phyloP scores from a whole-genome alignment of 495 filamentous ascomycete genomes.

The Trichoderma virens region DNA sequence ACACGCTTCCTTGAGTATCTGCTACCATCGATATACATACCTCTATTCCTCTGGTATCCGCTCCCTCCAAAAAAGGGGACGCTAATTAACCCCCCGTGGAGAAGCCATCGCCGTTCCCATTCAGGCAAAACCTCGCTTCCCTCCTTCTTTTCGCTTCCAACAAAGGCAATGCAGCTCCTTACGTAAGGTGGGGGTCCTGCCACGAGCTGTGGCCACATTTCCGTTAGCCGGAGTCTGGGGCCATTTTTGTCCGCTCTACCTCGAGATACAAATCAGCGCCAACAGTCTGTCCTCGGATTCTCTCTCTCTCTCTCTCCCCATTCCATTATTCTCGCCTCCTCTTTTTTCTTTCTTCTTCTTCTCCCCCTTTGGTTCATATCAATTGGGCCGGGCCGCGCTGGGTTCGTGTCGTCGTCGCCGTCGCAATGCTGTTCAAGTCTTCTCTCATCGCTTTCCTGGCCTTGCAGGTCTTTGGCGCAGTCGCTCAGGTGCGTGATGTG shows the following conservation, averaged over 20 bases:
- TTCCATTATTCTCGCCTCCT: not conserved
- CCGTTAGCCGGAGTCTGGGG: not conserved
- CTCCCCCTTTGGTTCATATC: not conserved
- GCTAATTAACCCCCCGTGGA: no score
- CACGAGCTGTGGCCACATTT: constrained; percentile 6
- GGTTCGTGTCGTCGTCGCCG: constrained; percentile 3
- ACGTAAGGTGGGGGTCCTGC: not conserved
- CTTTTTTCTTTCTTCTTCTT: not conserved
- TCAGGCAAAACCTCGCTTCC: no score
- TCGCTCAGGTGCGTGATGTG: not conserved
- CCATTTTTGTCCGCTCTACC: no score
- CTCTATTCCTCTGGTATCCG: no score
- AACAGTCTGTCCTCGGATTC: not conserved
- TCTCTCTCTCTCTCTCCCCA: not conserved
- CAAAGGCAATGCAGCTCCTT: not conserved
- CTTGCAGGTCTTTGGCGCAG: not conserved
- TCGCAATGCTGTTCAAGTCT: constrained; percentile 7
- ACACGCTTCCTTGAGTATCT: no score
- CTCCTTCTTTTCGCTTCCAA: not conserved
- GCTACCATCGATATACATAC: no score
- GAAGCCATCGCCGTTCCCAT: no score
- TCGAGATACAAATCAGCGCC: not conserved
- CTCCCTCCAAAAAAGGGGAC: no score
- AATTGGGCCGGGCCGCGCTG: not conserved
- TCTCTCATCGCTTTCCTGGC: constrained; percentile 12